Conservation (phyloP, 1,284 basidiomycete genomes). For the Austroboletus novae-zelandiae region DNA sequence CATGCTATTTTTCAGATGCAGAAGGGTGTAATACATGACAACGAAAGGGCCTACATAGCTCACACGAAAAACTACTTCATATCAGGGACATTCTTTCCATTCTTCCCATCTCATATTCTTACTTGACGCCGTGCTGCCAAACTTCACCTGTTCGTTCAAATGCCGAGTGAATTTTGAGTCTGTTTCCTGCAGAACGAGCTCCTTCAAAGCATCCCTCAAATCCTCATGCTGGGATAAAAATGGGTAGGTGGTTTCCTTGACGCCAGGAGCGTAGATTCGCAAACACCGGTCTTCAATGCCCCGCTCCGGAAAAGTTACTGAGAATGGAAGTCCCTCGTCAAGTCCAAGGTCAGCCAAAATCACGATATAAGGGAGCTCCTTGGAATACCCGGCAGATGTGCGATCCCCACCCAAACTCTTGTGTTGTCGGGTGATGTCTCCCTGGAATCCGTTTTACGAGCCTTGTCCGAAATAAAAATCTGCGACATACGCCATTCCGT, state of each 20-base stretch:
- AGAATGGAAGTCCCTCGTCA: no score
- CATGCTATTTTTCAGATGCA: no score
- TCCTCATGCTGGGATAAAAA: background rate
- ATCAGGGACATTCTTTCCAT: background rate
- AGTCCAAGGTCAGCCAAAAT: conserved; percentile 13
- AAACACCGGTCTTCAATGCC: conserved; percentile 1
- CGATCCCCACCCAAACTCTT: background rate
- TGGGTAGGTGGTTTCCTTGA: conserved; percentile 1
- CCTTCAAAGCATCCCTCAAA: background rate
- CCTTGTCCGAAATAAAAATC: conserved; percentile 12
- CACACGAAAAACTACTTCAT: background rate
- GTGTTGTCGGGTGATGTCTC: background rate
- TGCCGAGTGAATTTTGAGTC: background rate
- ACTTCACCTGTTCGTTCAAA: conserved; percentile 2
- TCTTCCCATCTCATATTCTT: conserved; percentile 9
- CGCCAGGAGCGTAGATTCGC: conserved; percentile 7
- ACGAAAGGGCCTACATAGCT: no score
- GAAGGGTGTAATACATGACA: no score
- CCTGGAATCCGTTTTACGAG: background rate
- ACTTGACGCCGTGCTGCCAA: background rate
- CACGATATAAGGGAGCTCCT: conserved; percentile 1
- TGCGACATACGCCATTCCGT: conserved; percentile 3
- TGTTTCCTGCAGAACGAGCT: background rate
- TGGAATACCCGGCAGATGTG: no score
- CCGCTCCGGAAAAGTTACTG: background rate